Evolutionary conservation across 1,284 basidiomycete species (phyloP).

Genomic region (Fomitopsis pinicola): DNA sequence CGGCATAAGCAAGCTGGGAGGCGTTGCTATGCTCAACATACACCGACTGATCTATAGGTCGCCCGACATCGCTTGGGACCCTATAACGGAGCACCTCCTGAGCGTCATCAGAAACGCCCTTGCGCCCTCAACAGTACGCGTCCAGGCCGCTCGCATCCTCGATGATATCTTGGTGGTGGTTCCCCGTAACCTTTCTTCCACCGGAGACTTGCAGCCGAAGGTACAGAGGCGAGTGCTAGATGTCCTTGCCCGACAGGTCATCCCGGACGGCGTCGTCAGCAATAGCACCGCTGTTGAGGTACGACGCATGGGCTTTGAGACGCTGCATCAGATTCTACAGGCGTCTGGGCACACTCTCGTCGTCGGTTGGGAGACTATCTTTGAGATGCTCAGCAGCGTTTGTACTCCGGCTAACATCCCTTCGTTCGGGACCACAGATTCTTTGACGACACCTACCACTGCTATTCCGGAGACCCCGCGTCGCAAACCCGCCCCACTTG

Average conservation of each 20-base stretch:
- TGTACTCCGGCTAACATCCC: conserved; percentile 51
- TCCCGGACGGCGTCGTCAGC: conserved; percentile 48
- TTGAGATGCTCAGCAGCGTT: conserved; percentile 83
- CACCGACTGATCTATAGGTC: conserved; percentile 78
- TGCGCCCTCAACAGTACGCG: conserved; percentile 76
- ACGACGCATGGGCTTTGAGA: conserved; percentile 83
- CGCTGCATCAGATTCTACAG: conserved; percentile 86
- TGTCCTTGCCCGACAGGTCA: conserved; percentile 78
- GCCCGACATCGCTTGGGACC: conserved; percentile 83
- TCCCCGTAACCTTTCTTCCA: conserved; percentile 60
- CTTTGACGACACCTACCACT: conserved; percentile 34
- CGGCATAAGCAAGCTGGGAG: conserved; percentile 81
- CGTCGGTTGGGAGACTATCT: conserved; percentile 91
- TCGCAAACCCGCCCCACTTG: conserved; percentile 45
- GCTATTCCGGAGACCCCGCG: conserved; percentile 29
- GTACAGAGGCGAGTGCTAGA: conserved; percentile 83
- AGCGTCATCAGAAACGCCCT: conserved; percentile 62
- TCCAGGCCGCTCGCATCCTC: conserved; percentile 84
- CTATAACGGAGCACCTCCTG: conserved; percentile 76
- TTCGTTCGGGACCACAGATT: conserved; percentile 40
- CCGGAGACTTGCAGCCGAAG: conserved; percentile 58
- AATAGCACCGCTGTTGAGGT: conserved; percentile 63
- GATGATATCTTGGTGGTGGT: conserved; percentile 77
- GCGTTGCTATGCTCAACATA: conserved; percentile 79
- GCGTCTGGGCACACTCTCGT: conserved; percentile 87